Percentiles rank a stretch among this genome's conserved stretches.
These are phyloP conservation scores for Prunus mongolica DNA, from an alignment of 306 rosid genomes.

Conservation along the genomic window DNA sequence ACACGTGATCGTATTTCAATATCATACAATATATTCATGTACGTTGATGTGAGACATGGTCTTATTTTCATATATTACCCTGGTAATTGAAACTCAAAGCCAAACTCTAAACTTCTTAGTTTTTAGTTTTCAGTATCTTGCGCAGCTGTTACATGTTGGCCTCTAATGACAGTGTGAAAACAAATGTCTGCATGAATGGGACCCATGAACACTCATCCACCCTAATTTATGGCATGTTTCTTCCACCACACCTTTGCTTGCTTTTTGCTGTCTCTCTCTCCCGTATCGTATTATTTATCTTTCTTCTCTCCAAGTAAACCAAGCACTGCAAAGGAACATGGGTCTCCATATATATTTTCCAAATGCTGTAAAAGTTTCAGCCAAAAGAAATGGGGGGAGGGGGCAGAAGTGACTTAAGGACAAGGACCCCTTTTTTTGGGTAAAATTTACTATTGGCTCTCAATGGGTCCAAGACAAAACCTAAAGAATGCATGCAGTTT, in stretches of 20 bases:
- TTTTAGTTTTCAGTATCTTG: neutral
- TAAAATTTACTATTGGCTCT: neutral
- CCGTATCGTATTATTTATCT: too few species aligned
- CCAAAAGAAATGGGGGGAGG: neutral
- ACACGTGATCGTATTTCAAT: too few species aligned
- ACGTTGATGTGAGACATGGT: too few species aligned
- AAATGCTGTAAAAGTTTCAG: neutral
- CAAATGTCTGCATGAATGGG: neutral
- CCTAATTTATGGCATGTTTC: constrained; percentile 7
- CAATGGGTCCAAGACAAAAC: too few species aligned
- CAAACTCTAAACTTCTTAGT: too few species aligned
- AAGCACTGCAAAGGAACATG: neutral
- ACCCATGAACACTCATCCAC: constrained; percentile 2
- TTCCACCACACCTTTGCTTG: neutral
- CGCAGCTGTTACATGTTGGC: neutral
- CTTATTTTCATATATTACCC: too few species aligned
- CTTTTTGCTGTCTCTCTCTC: neutral
- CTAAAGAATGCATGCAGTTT: neutral
- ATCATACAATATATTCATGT: too few species aligned
- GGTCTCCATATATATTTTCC: neutral
- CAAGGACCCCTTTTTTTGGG: neutral
- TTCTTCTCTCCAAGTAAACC: neutral
- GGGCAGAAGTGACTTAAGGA: neutral
- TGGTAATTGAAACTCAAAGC: too few species aligned
- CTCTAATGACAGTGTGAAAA: neutral